Evolutionary conservation across 768 basidiomycete species (phyloP), one percentile per base, ranked within the genome.

Genomic region (Amylocystis lapponica): DNA sequence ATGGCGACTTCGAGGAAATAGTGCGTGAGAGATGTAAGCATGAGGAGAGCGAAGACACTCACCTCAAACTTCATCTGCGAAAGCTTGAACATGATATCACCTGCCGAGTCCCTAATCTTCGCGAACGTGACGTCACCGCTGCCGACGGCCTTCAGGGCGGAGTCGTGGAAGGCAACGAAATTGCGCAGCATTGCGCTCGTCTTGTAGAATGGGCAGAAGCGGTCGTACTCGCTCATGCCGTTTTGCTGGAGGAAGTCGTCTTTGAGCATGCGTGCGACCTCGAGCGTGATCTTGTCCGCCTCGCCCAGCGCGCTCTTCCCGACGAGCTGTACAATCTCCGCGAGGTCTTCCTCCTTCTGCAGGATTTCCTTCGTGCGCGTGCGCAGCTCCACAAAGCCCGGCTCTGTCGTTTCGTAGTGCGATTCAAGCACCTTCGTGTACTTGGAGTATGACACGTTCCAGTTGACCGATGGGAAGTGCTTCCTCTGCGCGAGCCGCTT

Each of bases 381-480:
- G 41, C 96, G 88, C 52, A 93, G 70, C 51, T 95, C 90, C 27
- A 97, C 81, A 66, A 99, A 99, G n/a, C 92, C 95, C 4, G 92
- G 88, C 56, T 90, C 83, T 39, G 83, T 83, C 32, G 73, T 67
- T 64, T 98, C 93, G 66, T 98, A 99, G 66, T 93, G 84, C 1
- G 86, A 78, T 56, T 95, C 93, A 30, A 97, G 78, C 9, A 93
- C 82, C 60, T 93, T 94, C 49, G 84, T 87, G 67, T 99, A 98
- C 65, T 99, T 99, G 46, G 96, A 98, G 66, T 98, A 98, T 9
- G 96, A 99, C n/a, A 96, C 70, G 52, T 84, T 96, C 96, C 96
- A 99, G 69, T 99, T 97, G 64, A 99, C 95, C n/a, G 94, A 96
- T 2, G 96, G 96, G 77, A 99, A 99, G 63, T 99, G 94, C 66